Evolutionary conservation across 371 early-diverging fungal genomes (phyloP).

Genomic region (Rhizopus stolonifer): DNA sequence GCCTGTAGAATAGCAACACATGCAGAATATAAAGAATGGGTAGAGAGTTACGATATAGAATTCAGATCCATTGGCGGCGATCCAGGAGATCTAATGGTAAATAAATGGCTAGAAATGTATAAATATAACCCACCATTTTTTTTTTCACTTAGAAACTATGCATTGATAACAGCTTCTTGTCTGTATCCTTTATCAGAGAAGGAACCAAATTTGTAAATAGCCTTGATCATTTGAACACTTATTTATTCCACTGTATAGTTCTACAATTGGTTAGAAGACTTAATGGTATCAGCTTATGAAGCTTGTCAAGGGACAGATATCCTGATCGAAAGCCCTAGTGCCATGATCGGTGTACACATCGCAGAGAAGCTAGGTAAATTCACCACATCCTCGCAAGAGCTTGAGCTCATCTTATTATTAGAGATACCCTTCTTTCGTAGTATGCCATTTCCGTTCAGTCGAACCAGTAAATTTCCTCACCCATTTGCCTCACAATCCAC

Average conservation of each 20-base stretch:
- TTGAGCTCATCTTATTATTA: background rate
- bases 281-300: conserved; percentile 63
- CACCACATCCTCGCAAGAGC: background rate
- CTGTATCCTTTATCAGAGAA: conserved; percentile 68
- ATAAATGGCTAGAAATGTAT: too few relatives aligned
- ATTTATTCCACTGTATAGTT: conserved; percentile 41
- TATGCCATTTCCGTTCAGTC: conserved; percentile 81
- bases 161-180: conserved; percentile 77
- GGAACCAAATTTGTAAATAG: conserved; percentile 50
- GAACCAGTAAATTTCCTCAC: conserved; percentile 77
- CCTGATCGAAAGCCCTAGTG: conserved; percentile 73
- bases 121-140: background rate
- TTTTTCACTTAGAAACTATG: conserved; percentile 58
- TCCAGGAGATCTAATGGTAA: conserved; percentile 68
- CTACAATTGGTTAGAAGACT: conserved; percentile 71
- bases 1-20: conserved; percentile 75
- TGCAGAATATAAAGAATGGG: conserved; percentile 71
- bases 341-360: conserved; percentile 77
- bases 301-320: conserved; percentile 76
- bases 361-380: conserved; percentile 63
- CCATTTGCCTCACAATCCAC: conserved; percentile 70
- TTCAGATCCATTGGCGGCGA: conserved; percentile 73
- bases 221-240: background rate
- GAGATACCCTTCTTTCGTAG: conserved; percentile 70
- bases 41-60: conserved; percentile 71